A percentile compares a stretch with the other conserved stretches of the same genome.
Evolutionary conservation across 73 alveolate species (phyloP).

Genomic region (Diophrys sp.): DNA sequence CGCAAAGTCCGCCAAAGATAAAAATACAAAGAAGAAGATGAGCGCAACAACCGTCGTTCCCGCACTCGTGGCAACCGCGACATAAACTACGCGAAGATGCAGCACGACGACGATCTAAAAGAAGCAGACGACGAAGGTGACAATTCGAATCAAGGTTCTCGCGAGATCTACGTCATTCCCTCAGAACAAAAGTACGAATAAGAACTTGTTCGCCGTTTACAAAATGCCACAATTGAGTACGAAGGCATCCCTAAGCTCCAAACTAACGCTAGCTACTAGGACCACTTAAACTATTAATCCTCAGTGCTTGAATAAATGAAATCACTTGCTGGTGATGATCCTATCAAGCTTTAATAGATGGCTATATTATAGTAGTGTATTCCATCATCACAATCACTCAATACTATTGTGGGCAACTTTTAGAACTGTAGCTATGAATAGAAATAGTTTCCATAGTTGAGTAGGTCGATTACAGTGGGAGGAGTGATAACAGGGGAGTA

Average conservation of each 20-base stretch:
- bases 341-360: background rate
- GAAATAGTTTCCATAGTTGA: background rate
- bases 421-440: background rate
- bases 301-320: background rate
- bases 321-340: background rate
- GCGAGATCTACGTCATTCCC: too few species aligned
- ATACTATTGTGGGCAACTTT: background rate
- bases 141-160: background rate
- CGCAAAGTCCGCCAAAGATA: background rate
- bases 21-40: too few species aligned
- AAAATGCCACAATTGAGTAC: background rate
- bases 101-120: background rate
- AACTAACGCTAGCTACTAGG: background rate
- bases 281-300: too few species aligned
- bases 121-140: background rate
- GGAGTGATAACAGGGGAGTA: background rate
- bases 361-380: background rate
- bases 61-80: too few species aligned
- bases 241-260: background rate
- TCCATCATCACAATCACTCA: too few species aligned
- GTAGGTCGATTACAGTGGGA: background rate
- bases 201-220: background rate
- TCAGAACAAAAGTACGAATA: background rate
- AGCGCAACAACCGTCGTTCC: too few species aligned
- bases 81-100: background rate